Percentiles rank a stretch among this genome's conserved stretches.
Conservation (phyloP, 148 eudicot species). For the Rhododendron simsii region DNA sequence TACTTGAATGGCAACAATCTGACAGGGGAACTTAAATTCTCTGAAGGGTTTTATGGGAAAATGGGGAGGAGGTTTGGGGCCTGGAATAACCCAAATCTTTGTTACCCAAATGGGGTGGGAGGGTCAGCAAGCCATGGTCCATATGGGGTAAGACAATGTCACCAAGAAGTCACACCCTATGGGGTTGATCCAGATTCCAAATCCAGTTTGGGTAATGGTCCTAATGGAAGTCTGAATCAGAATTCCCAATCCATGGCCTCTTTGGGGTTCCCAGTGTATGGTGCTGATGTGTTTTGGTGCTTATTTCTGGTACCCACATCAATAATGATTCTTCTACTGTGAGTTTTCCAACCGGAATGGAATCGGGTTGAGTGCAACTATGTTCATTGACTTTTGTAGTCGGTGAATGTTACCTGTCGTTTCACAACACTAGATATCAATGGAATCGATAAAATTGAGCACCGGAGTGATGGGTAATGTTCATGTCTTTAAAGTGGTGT, state of each 20-base stretch:
- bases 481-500: neutral
- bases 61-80: slow-evolving; percentile 86
- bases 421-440: neutral
- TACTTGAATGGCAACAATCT: slow-evolving; percentile 77
- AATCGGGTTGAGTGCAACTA: neutral
- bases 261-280: slow-evolving; percentile 36
- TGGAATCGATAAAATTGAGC: neutral
- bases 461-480: neutral
- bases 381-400: neutral
- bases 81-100: slow-evolving; percentile 69
- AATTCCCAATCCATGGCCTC: slow-evolving; percentile 29
- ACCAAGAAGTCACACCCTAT: slow-evolving; percentile 18
- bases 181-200: slow-evolving; percentile 16
- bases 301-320: slow-evolving; percentile 27
- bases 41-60: slow-evolving; percentile 52
- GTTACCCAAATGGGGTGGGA: slow-evolving; percentile 34
- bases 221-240: slow-evolving; percentile 11
- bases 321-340: slow-evolving; percentile 17
- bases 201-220: slow-evolving; percentile 17
- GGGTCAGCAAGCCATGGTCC: slow-evolving; percentile 32
- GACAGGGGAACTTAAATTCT: slow-evolving; percentile 58
- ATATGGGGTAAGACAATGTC: slow-evolving; percentile 60
- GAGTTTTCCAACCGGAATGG: neutral
- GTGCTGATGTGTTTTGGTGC: slow-evolving; percentile 39
- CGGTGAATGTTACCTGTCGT: neutral